phyloP scores from a whole-genome alignment of 1,284 basidiomycete species.

The Ustilago curta region DNA sequence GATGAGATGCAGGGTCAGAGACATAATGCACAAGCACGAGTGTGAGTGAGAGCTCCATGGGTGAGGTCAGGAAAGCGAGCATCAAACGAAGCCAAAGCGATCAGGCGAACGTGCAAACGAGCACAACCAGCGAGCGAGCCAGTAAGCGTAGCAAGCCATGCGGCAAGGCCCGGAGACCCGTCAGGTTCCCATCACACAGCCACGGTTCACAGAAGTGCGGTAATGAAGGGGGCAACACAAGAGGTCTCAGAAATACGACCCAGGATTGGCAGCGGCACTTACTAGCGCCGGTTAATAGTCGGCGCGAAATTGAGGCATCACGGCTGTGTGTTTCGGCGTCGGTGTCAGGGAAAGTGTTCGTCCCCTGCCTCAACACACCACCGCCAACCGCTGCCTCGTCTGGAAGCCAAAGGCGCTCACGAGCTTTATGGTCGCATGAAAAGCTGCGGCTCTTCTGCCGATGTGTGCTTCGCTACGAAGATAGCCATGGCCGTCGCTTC shows the following conservation, averaged over 20 bases:
- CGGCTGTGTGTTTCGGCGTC: conserved; percentile 18
- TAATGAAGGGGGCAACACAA: background rate
- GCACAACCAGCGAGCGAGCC: conserved; percentile 5
- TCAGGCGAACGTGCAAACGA: conserved; percentile 3
- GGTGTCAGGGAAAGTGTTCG: background rate
- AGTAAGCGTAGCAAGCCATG: conserved; percentile 7
- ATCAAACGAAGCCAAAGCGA: background rate
- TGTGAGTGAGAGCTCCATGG: background rate
- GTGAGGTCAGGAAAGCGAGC: background rate
- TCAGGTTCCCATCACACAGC: conserved; percentile 17
- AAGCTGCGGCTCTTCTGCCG: background rate
- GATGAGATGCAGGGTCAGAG: conserved; percentile 30
- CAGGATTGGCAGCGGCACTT: conserved; percentile 6
- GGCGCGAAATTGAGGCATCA: background rate
- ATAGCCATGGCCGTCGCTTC: background rate
- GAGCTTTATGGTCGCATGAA: conserved; percentile 2
- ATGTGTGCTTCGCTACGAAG: background rate
- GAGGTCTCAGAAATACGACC: conserved; percentile 22
- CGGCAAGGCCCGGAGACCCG: conserved; percentile 1
- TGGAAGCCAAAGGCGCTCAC: background rate
- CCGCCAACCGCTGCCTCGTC: no score
- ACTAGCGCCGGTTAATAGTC: conserved; percentile 22
- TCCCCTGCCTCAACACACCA: background rate
- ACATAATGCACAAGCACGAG: conserved; percentile 13
- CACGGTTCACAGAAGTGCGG: conserved; percentile 11